Base-by-base conservation (phyloP, 495 filamentous ascomycete species). In the Talaromyces ruber region DNA sequence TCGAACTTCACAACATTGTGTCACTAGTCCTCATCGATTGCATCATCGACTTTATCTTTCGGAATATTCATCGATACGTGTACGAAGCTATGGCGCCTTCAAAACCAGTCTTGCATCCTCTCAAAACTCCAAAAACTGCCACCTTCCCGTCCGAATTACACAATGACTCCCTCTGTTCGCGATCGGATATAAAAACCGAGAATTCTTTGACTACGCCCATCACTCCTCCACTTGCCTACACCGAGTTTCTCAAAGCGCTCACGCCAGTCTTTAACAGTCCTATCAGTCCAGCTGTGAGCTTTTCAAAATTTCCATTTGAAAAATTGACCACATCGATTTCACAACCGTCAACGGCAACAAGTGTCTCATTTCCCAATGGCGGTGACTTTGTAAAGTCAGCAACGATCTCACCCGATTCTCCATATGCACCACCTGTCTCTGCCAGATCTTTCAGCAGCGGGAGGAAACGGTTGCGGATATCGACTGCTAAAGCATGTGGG, bases 211-310 rank as follows among this genome's bases (percentile, higher is more conserved):
- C 86, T 67, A 97, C 92, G 3, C 93, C 93, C 54, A 95, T 98
- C 75, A 94, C 89, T n/a, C 93, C 93, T 28, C 93, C 93, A 2
- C 78, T 81, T 4, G 92, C 93, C 59, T 98, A 98, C 69, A 88
- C 91, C 47, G 90, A 98, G 66, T 98, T 97, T 70, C 84, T 98
- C 60, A 90, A 90, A 68, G 84, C 86, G 6, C 76, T 92, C 43
- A 90, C 89, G 11, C 90, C 90, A 2, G 79, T 86, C 25, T 76
- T 88, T 64, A 71, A 72, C 9, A 79, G 72, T 57, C 78, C 80
- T 0, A 54, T 62, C 12, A 75, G 71, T 34, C 73, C 74, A 1
- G 74, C 68, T 1, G 65, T 58, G 6, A 65, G 62, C 51, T 77
- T 73, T 61, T 69, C 73, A n/a, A 71, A 64, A 22, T 72, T 74